Base-by-base conservation (phyloP, 352 stramenopile genomes). In the Globisporangium apiculatum region DNA sequence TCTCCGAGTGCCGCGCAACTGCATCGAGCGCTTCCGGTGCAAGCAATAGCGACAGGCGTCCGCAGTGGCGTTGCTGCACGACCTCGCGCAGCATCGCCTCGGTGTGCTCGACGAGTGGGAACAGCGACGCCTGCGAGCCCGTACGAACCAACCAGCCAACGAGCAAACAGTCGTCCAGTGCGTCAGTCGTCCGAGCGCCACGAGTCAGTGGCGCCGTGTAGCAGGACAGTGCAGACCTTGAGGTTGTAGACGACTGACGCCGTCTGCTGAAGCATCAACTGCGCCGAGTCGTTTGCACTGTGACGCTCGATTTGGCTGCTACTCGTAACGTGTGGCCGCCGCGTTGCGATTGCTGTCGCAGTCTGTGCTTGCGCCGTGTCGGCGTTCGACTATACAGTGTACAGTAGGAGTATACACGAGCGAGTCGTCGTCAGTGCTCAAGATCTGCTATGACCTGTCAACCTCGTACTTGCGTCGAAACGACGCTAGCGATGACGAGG, bases 91-190 rank as follows among this genome's bases (percentile, higher is more conserved):
- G 45, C 17, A 65, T 71, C n/a, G 53, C 64, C 62, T 83, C 70
- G 8, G 70, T 73, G 71, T 88, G 76, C 17, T 82, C 60, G 2
- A 83, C 64, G 42, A 85, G 66, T 7, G 73, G 72, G 48, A 82
- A 86, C 37, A 86, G 46, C 7, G 75, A 79, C 1, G 73, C 56
- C 73, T 82, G 35, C 5, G 40, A 43, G 40, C 2, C 11, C 40
- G 40, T 43, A 3, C 24, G 24, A 31, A 31, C 24, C 24, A 31
- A 31, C 24, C 24, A 31, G 24, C 24, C 24, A 31, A 31, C 24
- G 8, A 45, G 31, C 5, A 9, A 64, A n/a, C 38, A 40, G 24
- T 31, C 24, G 24, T 31, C 24, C 24, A 43, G 40, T 37, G 40
- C 7, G 11, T 49, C 9, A 31, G 18, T 60, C 15, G 31, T 41